Percentiles rank a stretch among this genome's conserved stretches.
These are phyloP conservation scores for Hymenochaete sp. DNA, from an alignment of 1,284 basidiomycete genomes.

Conservation along the genomic window DNA sequence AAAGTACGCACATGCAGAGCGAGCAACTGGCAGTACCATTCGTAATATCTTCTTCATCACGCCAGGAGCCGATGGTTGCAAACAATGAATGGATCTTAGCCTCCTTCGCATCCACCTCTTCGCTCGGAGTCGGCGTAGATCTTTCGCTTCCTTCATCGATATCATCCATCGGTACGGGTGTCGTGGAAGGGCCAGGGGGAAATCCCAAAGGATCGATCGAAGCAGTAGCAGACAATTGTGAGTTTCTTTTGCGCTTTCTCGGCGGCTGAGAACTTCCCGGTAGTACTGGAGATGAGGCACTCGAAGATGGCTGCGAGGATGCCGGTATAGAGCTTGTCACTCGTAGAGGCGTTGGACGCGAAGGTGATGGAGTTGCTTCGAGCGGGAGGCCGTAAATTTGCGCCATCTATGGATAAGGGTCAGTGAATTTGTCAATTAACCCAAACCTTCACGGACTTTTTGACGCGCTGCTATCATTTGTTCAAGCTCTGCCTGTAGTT, in stretches of 20 bases:
- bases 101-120: too few species aligned
- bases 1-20: too few species aligned
- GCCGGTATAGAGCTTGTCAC: not conserved
- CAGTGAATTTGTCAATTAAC: not conserved
- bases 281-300: not conserved
- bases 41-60: not conserved
- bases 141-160: not conserved
- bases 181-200: too few species aligned
- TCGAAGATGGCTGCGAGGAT: constrained; percentile 7
- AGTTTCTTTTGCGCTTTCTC: constrained; percentile 7
- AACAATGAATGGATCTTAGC: not conserved
- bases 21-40: too few species aligned
- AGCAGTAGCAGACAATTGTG: not conserved
- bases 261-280: constrained; percentile 1
- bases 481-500: constrained; percentile 3
- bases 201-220: too few species aligned
- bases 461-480: constrained; percentile 9
- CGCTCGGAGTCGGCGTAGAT: not conserved
- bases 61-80: constrained; percentile 11
- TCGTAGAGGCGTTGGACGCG: constrained; percentile 4
- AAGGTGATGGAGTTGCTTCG: constrained; percentile 3
- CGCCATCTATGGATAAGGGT: constrained; percentile 10
- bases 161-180: not conserved
- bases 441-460: not conserved
- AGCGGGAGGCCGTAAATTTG: constrained; percentile 13